A percentile compares a stretch with the other conserved stretches of the same genome.
Evolutionary conservation across 1,139 yeast species (phyloP).

Genomic region (Arxiozyma bovina): DNA sequence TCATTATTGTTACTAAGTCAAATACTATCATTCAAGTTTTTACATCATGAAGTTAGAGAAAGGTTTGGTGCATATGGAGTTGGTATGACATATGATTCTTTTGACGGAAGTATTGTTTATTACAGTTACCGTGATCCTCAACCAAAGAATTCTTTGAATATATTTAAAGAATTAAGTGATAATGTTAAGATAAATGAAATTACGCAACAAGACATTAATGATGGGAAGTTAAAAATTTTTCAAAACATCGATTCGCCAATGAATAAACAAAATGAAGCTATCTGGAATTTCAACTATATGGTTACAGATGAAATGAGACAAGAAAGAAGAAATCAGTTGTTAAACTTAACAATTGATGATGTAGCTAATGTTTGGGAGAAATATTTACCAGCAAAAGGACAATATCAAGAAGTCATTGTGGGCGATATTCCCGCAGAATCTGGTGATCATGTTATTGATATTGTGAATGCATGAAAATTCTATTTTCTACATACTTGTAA

Average conservation of each 20-base stretch:
- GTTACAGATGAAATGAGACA: conserved; percentile 77
- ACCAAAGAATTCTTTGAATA: conserved; percentile 57
- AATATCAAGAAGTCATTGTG: background rate
- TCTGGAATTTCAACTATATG: conserved; percentile 54
- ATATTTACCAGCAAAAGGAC: conserved; percentile 8
- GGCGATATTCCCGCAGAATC: background rate
- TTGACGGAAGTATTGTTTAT: conserved; percentile 71
- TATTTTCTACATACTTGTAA: background rate
- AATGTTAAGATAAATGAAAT: conserved; percentile 51
- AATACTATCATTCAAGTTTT: conserved; percentile 67
- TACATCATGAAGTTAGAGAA: conserved; percentile 87
- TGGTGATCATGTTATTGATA: background rate
- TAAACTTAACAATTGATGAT: conserved; percentile 57
- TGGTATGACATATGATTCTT: conserved; percentile 74
- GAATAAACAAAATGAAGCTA: conserved; percentile 73
- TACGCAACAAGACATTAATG: conserved; percentile 56
- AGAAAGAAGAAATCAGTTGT: conserved; percentile 60
- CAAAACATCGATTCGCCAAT: conserved; percentile 88
- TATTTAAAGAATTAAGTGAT: conserved; percentile 52
- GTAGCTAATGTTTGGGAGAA: conserved; percentile 32
- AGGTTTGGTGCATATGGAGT: conserved; percentile 98
- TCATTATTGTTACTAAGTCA: conserved; percentile 75
- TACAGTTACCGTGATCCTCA: conserved; percentile 94
- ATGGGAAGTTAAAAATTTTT: conserved; percentile 83
- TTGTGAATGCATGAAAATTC: background rate